Percentiles rank a stretch among this genome's conserved stretches.
Conservation (phyloP, 2,329 filamentous ascomycete genomes). For the Diatrype stigma region DNA sequence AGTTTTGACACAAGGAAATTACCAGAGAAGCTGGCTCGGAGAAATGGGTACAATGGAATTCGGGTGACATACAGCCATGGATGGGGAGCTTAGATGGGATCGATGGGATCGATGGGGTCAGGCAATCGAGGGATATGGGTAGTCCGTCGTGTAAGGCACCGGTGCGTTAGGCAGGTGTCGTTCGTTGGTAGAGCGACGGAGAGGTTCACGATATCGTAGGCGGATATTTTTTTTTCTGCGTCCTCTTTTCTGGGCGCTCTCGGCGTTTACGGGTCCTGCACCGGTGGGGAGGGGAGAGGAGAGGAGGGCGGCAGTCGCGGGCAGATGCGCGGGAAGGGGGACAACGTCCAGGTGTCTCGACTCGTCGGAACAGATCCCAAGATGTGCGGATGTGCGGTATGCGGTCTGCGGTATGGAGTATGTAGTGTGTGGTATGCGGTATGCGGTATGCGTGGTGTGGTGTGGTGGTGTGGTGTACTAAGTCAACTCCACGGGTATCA, state of each 20-base stretch:
- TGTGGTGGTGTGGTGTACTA: no score
- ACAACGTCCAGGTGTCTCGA: not conserved
- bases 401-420: no score
- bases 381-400: not conserved
- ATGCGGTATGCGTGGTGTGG: no score
- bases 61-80: constrained; percentile 10
- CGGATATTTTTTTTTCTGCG: not conserved
- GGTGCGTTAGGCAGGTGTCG: no score
- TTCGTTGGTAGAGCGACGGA: not conserved
- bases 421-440: no score
- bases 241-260: not conserved
- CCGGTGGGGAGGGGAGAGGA: not conserved
- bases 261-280: not conserved
- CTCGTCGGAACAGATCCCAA: not conserved
- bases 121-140: not conserved
- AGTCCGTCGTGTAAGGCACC: not conserved
- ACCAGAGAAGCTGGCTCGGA: not conserved
- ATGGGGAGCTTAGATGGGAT: constrained; percentile 1
- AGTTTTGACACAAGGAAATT: not conserved
- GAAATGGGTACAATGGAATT: not conserved
- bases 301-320: not conserved
- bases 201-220: not conserved
- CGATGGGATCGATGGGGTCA: not conserved
- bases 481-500: constrained; percentile 11
- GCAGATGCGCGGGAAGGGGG: not conserved